A percentile compares a stretch with the other conserved stretches of the same genome.
These are phyloP conservation scores for Paraphoma sp. DNA, from an alignment of 2,329 filamentous ascomycete genomes.

Conservation along the genomic window DNA sequence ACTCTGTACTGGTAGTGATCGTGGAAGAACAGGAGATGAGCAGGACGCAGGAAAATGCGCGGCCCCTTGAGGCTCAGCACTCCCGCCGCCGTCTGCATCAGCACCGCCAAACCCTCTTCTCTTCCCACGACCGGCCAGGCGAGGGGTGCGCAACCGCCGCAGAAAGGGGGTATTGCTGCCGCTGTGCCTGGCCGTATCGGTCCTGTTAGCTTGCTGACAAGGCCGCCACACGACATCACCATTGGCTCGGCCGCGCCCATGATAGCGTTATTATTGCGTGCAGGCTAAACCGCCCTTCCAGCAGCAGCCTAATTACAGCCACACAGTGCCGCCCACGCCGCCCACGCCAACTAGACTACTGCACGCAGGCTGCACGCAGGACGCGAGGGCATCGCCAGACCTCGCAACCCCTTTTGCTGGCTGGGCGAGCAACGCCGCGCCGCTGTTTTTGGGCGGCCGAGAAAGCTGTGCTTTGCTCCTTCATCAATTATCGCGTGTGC, in stretches of 20 bases:
- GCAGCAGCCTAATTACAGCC: background rate
- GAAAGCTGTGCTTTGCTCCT: no score
- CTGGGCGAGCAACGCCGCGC: no score
- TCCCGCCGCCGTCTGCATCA: background rate
- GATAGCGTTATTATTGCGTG: background rate
- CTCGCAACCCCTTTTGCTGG: background rate
- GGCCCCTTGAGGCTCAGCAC: background rate
- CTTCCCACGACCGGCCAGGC: background rate
- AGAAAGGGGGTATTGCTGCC: background rate
- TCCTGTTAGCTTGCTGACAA: background rate
- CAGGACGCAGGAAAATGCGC: background rate
- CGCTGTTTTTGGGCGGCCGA: no score
- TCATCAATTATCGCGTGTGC: background rate
- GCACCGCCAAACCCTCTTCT: background rate
- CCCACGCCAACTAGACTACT: background rate
- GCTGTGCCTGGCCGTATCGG: background rate
- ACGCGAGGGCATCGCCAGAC: background rate
- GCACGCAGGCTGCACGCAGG: no score
- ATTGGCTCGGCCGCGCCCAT: background rate
- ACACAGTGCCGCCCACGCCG: background rate
- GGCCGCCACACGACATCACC: background rate
- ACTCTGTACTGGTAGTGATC: background rate
- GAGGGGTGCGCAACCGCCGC: background rate
- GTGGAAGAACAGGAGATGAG: background rate
- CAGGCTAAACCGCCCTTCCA: background rate